Conservation (phyloP, 2,329 filamentous ascomycete species). For the Microcera coccophila region DNA sequence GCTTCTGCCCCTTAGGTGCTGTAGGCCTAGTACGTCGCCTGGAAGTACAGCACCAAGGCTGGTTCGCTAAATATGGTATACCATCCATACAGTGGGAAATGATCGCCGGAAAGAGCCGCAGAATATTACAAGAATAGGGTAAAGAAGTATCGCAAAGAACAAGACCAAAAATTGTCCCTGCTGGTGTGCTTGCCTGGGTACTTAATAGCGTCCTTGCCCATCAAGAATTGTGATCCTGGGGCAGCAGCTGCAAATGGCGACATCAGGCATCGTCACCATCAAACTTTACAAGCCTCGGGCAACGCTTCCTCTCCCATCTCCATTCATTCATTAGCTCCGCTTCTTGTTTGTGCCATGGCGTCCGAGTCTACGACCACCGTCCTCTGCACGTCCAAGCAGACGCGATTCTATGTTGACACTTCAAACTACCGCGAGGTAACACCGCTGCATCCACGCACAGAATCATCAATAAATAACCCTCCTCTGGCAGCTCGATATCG, state of each 20-base stretch:
- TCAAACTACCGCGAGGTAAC: conserved; percentile 55
- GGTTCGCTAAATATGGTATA: background rate
- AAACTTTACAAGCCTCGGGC: background rate
- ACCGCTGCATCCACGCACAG: background rate
- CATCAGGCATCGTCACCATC: background rate
- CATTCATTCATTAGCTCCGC: background rate
- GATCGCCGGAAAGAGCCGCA: too few relatives aligned
- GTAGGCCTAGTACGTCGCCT: too few relatives aligned
- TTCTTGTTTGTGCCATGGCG: background rate
- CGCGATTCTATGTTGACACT: conserved; percentile 56
- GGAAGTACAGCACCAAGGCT: too few relatives aligned
- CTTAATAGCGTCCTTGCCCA: too few relatives aligned
- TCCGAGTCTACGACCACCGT: conserved; percentile 51
- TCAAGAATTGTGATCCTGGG: background rate
- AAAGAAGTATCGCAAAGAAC: too few relatives aligned
- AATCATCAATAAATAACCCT: background rate
- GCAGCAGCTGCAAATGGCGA: background rate
- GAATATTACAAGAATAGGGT: too few relatives aligned
- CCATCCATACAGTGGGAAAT: background rate
- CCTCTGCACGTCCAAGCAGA: conserved; percentile 63
- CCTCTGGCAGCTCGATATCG: conserved; percentile 57
- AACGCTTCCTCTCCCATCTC: background rate
- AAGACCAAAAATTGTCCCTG: too few relatives aligned
- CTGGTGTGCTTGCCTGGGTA: too few relatives aligned
- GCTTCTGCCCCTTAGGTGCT: too few relatives aligned